A percentile compares a stretch with the other conserved stretches of the same genome.
These are phyloP conservation scores for Salisapilia sapeloensis DNA, from an alignment of 352 stramenopile species.

Conservation along the genomic window DNA sequence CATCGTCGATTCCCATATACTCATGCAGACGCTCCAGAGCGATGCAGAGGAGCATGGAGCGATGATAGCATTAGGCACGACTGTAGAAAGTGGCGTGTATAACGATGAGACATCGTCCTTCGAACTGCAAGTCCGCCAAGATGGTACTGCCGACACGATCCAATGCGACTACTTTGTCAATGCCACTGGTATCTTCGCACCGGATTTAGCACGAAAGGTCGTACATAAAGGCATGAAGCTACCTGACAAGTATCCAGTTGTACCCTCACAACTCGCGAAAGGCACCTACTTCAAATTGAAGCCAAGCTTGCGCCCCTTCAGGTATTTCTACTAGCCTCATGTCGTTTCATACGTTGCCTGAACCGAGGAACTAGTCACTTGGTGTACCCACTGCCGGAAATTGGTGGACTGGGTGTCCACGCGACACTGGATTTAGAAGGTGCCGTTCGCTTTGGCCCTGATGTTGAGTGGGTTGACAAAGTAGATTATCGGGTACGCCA, in stretches of 20 bases:
- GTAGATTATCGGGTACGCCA: slow-evolving; percentile 72
- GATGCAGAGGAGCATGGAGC: slow-evolving; percentile 83
- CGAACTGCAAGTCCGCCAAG: slow-evolving; percentile 16
- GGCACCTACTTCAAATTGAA: slow-evolving; percentile 91
- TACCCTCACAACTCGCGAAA: slow-evolving; percentile 82
- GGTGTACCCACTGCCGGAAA: slow-evolving; percentile 92
- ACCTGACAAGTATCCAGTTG: too few relatives aligned
- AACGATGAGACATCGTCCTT: slow-evolving; percentile 11
- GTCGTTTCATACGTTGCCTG: background rate
- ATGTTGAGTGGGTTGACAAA: slow-evolving; percentile 89
- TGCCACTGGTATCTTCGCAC: slow-evolving; percentile 74
- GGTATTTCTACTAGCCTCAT: slow-evolving; percentile 8
- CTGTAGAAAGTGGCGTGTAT: slow-evolving; percentile 26
- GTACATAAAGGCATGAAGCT: slow-evolving; percentile 1
- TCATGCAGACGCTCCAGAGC: slow-evolving; percentile 82
- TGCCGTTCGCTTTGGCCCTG: slow-evolving; percentile 89
- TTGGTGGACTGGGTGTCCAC: slow-evolving; percentile 91
- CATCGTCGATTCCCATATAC: slow-evolving; percentile 87
- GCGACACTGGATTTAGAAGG: slow-evolving; percentile 89
- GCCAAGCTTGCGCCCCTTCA: slow-evolving; percentile 29
- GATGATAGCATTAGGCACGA: slow-evolving; percentile 51
- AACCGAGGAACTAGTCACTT: slow-evolving; percentile 33
- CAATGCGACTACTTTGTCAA: slow-evolving; percentile 88
- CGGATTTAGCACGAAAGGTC: slow-evolving; percentile 18
- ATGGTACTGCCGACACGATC: slow-evolving; percentile 35